Evolutionary conservation across 345 rosid genomes (phyloP), one percentile per base, ranked within the genome.

Genomic region (Capsella bursapastoris): DNA sequence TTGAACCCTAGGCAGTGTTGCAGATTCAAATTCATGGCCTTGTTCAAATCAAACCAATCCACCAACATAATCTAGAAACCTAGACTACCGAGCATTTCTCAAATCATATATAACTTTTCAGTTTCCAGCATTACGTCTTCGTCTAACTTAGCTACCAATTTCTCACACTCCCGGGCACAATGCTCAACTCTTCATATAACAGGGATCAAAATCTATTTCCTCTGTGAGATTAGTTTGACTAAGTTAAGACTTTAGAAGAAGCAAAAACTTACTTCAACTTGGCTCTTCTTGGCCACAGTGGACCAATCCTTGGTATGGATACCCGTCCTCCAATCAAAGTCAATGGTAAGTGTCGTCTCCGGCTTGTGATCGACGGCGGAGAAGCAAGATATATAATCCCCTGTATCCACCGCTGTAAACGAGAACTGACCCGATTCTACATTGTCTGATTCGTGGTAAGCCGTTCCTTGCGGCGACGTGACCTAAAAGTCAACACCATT

Each of bases 281-380:
- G 85, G 67, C 88, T 91, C 80, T 88, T 89, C 96, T 94, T 94
- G 57, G 97, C 98, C 47, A 91, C 88, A 57, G 76, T 91, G 1
- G 91, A 58, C 98, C 97, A 94, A 51, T 94, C 96, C 76, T 83
- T 94, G 58, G 93, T 85, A 48, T 88, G 90, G 15, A 94, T 77
- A 31, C 98, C 98, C 8, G 88, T 80, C 74, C 78, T 91, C 98
- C 97, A 94, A 47, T 91, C 97, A 64, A 94, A 89, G 69, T 94
- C 97, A 44, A 94, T 64, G 18, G 80, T 79, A 75, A 88, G 7
- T 31, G 74, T 83, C 4, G 64, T 43, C 66, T 67, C 63, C 10
- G 96, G 94, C 8, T 72, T 53, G 60, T 89, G 96, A 73, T 83
- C 86, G 57, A 70, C 79, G 41, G 88, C 96, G 74, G 82, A 82